Conservation (phyloP, 495 filamentous ascomycete species). For the Tuber melanosporum region DNA sequence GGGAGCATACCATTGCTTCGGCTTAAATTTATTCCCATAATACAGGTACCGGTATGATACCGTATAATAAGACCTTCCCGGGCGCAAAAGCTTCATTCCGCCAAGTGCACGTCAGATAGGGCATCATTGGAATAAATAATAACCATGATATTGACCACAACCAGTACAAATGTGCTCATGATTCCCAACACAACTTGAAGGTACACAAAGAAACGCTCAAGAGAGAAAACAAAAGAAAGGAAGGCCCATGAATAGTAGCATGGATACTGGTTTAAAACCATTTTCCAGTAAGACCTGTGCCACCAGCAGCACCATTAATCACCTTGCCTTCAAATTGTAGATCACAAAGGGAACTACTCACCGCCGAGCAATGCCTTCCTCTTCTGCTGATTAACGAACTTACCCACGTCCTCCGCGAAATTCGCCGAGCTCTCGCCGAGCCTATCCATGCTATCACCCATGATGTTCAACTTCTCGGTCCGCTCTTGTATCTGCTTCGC, state of each 20-base stretch:
- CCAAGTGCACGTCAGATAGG: not conserved
- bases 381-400: constrained; percentile 80
- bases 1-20: not conserved
- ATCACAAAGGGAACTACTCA: constrained; percentile 47
- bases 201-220: not conserved
- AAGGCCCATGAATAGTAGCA: not conserved
- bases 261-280: constrained; percentile 28
- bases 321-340: constrained; percentile 22
- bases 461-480: constrained; percentile 74
- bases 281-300: constrained; percentile 34
- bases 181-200: not conserved
- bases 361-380: constrained; percentile 66
- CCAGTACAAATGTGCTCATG: not conserved
- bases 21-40: not conserved
- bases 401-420: constrained; percentile 80
- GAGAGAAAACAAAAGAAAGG: not conserved
- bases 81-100: not conserved
- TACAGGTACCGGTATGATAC: not conserved
- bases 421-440: constrained; percentile 69
- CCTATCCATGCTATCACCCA: constrained; percentile 75
- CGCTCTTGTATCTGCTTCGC: constrained; percentile 78
- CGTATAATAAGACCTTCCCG: not conserved
- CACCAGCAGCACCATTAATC: constrained; percentile 10
- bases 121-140: not conserved
- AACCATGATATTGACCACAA: not conserved